Evolutionary conservation across 257 asterid species (phyloP).

Genomic region (Plectranthus barbatus): DNA sequence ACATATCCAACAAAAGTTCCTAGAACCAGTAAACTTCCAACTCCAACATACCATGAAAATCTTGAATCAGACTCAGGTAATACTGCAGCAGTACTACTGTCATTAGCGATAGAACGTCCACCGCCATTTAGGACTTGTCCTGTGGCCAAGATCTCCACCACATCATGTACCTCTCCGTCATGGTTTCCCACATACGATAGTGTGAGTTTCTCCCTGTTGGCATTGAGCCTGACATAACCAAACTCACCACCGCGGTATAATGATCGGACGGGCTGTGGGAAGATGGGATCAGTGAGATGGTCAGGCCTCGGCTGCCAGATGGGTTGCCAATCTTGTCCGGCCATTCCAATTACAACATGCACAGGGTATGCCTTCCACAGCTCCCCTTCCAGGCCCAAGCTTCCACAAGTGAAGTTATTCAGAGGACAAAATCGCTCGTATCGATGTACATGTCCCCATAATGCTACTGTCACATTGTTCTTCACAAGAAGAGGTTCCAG

Average conservation of each 20-base stretch:
- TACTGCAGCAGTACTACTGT: not conserved
- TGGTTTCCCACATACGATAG: slow-evolving; percentile 80
- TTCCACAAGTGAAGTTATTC: slow-evolving; percentile 74
- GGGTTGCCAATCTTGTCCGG: slow-evolving; percentile 92
- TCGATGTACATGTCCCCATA: slow-evolving; percentile 91
- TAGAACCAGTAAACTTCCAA: slow-evolving; percentile 44
- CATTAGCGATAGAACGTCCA: slow-evolving; percentile 8
- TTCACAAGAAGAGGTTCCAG: slow-evolving; percentile 72
- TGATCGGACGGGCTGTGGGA: slow-evolving; percentile 74
- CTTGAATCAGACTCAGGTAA: slow-evolving; percentile 1
- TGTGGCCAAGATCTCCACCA: slow-evolving; percentile 74
- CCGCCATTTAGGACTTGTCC: slow-evolving; percentile 48
- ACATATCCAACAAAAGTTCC: slow-evolving; percentile 74
- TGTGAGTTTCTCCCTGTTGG: slow-evolving; percentile 56
- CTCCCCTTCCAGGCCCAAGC: slow-evolving; percentile 31
- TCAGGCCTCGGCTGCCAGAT: slow-evolving; percentile 70
- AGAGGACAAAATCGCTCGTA: slow-evolving; percentile 89
- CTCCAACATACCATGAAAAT: slow-evolving; percentile 47
- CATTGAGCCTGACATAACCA: slow-evolving; percentile 66
- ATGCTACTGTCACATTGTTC: slow-evolving; percentile 63
- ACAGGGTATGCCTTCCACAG: slow-evolving; percentile 43
- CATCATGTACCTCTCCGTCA: slow-evolving; percentile 79
- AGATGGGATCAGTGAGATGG: slow-evolving; percentile 55
- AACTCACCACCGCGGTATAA: slow-evolving; percentile 74
- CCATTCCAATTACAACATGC: slow-evolving; percentile 92